These are phyloP conservation scores for Nicotiana noctiflora DNA, from an alignment of 257 asterid genomes.

Conservation along the genomic window DNA sequence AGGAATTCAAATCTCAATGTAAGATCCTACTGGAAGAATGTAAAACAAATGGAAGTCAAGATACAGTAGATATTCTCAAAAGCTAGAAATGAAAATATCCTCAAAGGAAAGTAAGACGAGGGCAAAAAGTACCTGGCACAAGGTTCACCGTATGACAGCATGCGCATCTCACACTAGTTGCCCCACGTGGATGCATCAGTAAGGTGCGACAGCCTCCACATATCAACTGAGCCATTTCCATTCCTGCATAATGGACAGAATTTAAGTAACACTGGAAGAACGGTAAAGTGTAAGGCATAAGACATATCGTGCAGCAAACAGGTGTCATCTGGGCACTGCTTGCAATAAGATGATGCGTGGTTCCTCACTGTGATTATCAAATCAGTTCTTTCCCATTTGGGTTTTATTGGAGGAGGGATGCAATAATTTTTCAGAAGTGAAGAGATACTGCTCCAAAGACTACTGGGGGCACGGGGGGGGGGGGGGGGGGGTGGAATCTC, in stretches of 20 bases:
- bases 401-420: background rate
- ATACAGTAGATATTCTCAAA: background rate
- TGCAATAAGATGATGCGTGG: background rate
- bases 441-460: background rate
- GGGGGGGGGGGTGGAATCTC: background rate
- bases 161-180: slow-evolving; percentile 85
- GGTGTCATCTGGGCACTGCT: background rate
- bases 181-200: slow-evolving; percentile 89
- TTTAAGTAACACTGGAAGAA: background rate
- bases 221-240: slow-evolving; percentile 86
- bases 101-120: background rate
- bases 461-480: background rate
- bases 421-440: background rate
- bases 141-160: slow-evolving; percentile 86
- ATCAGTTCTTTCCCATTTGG: background rate
- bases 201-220: slow-evolving; percentile 91
- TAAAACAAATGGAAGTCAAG: background rate
- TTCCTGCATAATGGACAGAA: slow-evolving; percentile 35
- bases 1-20: background rate
- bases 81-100: background rate
- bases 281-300: background rate
- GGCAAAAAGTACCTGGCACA: slow-evolving; percentile 57
- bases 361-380: background rate
- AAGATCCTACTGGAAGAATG: background rate
- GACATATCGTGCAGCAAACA: background rate